Base-by-base conservation (phyloP, 805 yeast genomes). In the Helenozyma rhizophorensis region DNA sequence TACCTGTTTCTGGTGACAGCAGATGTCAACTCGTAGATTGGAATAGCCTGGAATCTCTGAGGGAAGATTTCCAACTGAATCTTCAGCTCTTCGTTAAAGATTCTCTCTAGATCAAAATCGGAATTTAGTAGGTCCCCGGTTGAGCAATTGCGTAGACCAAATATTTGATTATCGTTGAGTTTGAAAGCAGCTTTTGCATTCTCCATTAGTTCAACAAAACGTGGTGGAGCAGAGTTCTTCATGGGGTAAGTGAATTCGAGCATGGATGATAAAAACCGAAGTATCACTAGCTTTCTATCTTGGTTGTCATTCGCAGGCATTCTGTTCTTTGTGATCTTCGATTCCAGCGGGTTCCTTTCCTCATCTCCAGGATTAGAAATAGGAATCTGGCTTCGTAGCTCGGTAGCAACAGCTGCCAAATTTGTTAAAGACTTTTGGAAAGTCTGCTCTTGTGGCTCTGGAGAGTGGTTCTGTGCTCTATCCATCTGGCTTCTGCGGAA, bases 181-280 rank as follows among this genome's bases (percentile, higher is more conserved):
- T 74, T 71, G 55, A 89, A 89, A 15, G 89, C 83, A 31, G 70
- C 65, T 34, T 76, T 76, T 11, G 86, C 87, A 52, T 87, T 88
- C 36, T 83, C 84, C 9, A 87, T 47, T n/a, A 89, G 59, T 56
- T 89, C 97, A 18, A 70, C 50, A 24, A 80, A 61, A 0, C 93
- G 80, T 2, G 97, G 97, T 6, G 94, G 82, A 0, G 95, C 82
- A 27, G 82, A 75, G 42, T 77, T 74, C 28, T 68, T 56, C 4
- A 77, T 68, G 10, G 83, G 76, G 54, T 72, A 89, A 3, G 76
- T 71, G 49, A 89, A 82, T 27, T 78, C 73, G 33, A 88, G 70
- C 17, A 62, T 65, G 22, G 74, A 70, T 6, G 72, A 62, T 10
- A 74, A 68, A 50, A 75, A 83, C 36, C 65, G 68, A 15, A 83